Evolutionary conservation across 148 eudicot genomes (phyloP), one percentile per base, ranked within the genome.

Genomic region (Cornus florida): DNA sequence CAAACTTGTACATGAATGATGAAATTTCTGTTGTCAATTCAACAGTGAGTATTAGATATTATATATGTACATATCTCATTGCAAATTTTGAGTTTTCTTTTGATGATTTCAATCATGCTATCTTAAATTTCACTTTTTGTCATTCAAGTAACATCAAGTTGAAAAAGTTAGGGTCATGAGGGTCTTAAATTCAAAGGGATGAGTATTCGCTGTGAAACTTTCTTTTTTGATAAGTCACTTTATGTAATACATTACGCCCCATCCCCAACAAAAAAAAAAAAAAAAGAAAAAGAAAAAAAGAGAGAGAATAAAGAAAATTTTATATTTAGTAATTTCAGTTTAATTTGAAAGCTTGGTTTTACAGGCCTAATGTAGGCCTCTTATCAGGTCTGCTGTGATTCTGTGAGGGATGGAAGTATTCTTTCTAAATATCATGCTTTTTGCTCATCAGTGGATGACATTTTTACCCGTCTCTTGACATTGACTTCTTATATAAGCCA

Each of bases 381-480:
- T 78, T 73, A 35, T 79, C 59, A 77, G 80, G 84, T 71, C 28
- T 79, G 74, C 57, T 73, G 32, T 48, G 22, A 59, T 59, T 22
- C 81, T 69, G 35, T 78, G 86, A 81, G 73, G 59, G 69, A 79
- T 43, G 76, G 53, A 73, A 60, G 75, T 73, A 70, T 72, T 75
- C 69, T 69, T 69, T 77, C 72, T 53, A 46, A 79, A 43, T 76
- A 83, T 72, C 65, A 73, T 74, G 85, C 60, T 72, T 79, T 56
- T 32, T 74, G 71, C 74, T 76, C 79, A 77, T 77, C 84, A 75
- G 88, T 94, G 93, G 97, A 92, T 83, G 95, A 87, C 72, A 74
- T 86, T 59, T 91, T 92, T 83, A 72, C 87, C 71, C 86, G 84
- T 82, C 88, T 94, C 65, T 78, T 87, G 84, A 90, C 87, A 78